Percentiles rank a stretch among this genome's conserved stretches.
These are phyloP conservation scores for Periglandula ipomoeae DNA, from an alignment of 2,329 filamentous ascomycete genomes.

Conservation along the genomic window DNA sequence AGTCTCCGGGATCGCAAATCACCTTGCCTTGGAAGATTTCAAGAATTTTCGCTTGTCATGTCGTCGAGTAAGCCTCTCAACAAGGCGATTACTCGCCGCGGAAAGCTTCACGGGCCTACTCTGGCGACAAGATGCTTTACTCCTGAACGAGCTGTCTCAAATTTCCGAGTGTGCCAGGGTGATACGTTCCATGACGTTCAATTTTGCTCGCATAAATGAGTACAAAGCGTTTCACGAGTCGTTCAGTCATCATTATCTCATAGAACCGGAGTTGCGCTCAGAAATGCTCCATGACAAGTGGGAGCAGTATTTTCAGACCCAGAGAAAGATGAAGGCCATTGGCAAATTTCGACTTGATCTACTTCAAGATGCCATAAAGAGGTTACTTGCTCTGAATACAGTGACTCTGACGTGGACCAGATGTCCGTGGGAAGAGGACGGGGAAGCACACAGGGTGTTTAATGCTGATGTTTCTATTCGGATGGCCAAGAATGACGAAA, in stretches of 20 bases:
- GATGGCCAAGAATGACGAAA: constrained; percentile 8
- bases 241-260: constrained; percentile 27
- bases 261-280: constrained; percentile 27
- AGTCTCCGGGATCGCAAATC: constrained; percentile 31
- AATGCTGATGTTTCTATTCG: constrained; percentile 11
- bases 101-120: constrained; percentile 31
- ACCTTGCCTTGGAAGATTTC: constrained; percentile 30
- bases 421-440: constrained; percentile 13
- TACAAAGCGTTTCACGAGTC: constrained; percentile 28
- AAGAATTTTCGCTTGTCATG: constrained; percentile 31
- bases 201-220: constrained; percentile 33
- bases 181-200: constrained; percentile 35
- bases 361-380: constrained; percentile 6
- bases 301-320: constrained; percentile 27
- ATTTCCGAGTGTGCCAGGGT: constrained; percentile 31
- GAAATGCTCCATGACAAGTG: constrained; percentile 26
- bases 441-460: constrained; percentile 7
- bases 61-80: constrained; percentile 28
- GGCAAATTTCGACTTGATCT: not conserved
- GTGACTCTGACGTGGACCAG: constrained; percentile 15
- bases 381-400: constrained; percentile 14
- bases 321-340: constrained; percentile 16
- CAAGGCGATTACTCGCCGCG: constrained; percentile 33
- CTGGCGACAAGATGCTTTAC: constrained; percentile 35
- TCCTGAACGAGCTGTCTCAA: constrained; percentile 33